Evolutionary conservation across 441 rosid genomes (phyloP).

Genomic region (Corymbia citriodora): DNA sequence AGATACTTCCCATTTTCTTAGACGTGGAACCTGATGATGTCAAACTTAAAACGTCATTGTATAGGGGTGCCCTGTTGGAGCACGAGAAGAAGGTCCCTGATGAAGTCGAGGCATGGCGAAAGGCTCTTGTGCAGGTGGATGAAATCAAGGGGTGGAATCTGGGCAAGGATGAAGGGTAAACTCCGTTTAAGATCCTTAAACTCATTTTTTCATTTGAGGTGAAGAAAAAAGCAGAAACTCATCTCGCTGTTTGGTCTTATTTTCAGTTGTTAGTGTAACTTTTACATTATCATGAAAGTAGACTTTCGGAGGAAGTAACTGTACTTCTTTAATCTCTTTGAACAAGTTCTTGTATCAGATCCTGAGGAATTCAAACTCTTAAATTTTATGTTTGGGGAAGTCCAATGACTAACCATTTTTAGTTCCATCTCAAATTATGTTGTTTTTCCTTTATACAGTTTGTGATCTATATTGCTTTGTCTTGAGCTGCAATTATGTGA

Average conservation of each 20-base stretch:
- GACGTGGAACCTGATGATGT: neutral
- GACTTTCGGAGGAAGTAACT: neutral
- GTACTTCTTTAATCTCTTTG: neutral
- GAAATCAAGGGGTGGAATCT: neutral
- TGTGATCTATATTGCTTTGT: too few relatives aligned
- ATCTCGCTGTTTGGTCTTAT: neutral
- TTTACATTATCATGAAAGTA: neutral
- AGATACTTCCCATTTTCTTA: neutral
- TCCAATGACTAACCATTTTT: neutral
- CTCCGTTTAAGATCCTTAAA: neutral
- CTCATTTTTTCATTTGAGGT: neutral
- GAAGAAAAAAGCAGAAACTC: neutral
- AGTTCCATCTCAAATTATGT: too few relatives aligned
- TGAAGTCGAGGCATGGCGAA: neutral
- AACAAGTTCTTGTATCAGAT: neutral
- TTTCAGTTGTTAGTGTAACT: neutral
- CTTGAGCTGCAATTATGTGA: neutral
- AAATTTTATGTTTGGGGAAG: neutral
- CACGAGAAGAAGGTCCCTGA: neutral
- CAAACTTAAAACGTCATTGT: neutral
- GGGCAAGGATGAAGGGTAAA: neutral
- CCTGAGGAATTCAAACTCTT: neutral
- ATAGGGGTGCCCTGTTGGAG: neutral
- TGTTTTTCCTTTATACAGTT: too few relatives aligned
- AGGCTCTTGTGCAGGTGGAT: neutral